Percentiles rank a stretch among this genome's conserved stretches.
These are phyloP conservation scores for Guadua angustifolia DNA, from an alignment of 176 grass and related monocot species.

Conservation along the genomic window DNA sequence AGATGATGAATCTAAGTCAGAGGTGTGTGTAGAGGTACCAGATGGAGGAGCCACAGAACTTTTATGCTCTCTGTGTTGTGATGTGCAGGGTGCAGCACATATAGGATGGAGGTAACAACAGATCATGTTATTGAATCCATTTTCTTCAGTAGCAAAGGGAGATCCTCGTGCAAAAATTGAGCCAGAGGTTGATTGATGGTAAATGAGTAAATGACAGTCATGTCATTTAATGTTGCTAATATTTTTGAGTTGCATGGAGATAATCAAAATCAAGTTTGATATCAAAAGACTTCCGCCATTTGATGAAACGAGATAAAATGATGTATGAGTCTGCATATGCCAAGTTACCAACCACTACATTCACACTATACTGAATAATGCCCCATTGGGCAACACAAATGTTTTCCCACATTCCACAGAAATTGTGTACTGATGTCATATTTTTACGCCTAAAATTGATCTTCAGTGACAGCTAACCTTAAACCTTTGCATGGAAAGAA, in stretches of 20 bases:
- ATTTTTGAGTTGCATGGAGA: no score
- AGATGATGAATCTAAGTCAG: slow-evolving; percentile 34
- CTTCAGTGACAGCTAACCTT: no score
- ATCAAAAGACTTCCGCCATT: no score
- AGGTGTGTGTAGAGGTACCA: slow-evolving; percentile 10
- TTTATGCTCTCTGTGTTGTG: background rate
- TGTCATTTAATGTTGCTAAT: background rate
- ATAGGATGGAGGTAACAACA: slow-evolving; percentile 52
- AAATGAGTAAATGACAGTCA: background rate
- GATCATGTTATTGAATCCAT: slow-evolving; percentile 2
- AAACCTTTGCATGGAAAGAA: no score
- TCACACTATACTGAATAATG: no score
- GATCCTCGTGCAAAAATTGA: background rate
- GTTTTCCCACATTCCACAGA: no score
- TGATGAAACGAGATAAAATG: no score
- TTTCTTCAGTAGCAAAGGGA: slow-evolving; percentile 24
- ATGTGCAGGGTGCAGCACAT: slow-evolving; percentile 24
- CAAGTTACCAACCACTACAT: no score
- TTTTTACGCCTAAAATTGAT: no score
- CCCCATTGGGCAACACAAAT: no score
- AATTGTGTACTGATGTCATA: no score
- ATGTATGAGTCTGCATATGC: no score
- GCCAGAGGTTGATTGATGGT: slow-evolving; percentile 27
- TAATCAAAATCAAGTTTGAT: background rate
- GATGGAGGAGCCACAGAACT: slow-evolving; percentile 9